phyloP scores from a whole-genome alignment of 371 early-diverging fungal genomes.

The Syncephalastrum monosporum region DNA sequence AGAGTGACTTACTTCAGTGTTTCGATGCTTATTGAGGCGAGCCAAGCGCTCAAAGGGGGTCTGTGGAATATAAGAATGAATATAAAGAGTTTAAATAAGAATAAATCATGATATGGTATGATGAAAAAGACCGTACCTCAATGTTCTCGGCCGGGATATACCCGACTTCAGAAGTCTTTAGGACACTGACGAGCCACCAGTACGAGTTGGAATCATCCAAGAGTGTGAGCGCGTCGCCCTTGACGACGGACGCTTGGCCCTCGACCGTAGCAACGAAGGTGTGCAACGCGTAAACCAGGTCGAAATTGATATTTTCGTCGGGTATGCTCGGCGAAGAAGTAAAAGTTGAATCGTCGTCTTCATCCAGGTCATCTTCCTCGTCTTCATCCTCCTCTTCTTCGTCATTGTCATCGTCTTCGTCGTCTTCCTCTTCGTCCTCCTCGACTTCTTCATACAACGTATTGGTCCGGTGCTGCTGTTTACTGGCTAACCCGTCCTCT shows the following conservation, averaged over 20 bases:
- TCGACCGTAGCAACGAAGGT: slow-evolving; percentile 94
- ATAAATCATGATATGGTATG: slow-evolving; percentile 42
- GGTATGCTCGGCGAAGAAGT: slow-evolving; percentile 57
- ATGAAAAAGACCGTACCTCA: slow-evolving; percentile 55
- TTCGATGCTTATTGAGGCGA: slow-evolving; percentile 84
- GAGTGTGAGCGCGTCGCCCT: slow-evolving; percentile 85
- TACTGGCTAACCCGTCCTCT: slow-evolving; percentile 10
- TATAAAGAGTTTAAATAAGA: not conserved
- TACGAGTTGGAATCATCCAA: slow-evolving; percentile 93
- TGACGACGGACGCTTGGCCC: slow-evolving; percentile 90
- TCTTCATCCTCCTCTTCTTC: slow-evolving; percentile 43
- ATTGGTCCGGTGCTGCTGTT: slow-evolving; percentile 19
- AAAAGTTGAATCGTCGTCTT: slow-evolving; percentile 40
- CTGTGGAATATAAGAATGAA: slow-evolving; percentile 30
- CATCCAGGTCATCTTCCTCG: slow-evolving; percentile 46
- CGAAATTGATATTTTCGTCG: slow-evolving; percentile 77
- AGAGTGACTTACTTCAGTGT: slow-evolving; percentile 55
- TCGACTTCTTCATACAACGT: slow-evolving; percentile 35
- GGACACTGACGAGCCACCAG: slow-evolving; percentile 95
- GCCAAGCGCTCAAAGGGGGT: slow-evolving; percentile 90
- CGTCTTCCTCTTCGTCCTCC: slow-evolving; percentile 29
- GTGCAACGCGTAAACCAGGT: slow-evolving; percentile 86
- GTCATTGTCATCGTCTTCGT: slow-evolving; percentile 38
- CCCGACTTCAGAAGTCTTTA: slow-evolving; percentile 87
- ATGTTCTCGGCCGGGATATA: slow-evolving; percentile 97